Base-by-base conservation (phyloP, 2,329 filamentous ascomycete species). In the Hypoxylon sp. region DNA sequence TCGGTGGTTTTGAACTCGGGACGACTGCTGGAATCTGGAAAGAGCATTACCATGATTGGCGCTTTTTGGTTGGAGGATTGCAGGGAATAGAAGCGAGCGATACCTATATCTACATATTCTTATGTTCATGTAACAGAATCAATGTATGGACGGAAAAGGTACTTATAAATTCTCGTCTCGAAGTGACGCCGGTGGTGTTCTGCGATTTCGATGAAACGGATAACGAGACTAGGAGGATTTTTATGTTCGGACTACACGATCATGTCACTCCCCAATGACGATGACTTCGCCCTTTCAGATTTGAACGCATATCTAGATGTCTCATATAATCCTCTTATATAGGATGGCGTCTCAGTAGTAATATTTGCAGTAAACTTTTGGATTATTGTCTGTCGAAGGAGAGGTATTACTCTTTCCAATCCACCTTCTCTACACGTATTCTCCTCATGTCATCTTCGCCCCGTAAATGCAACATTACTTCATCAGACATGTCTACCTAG, bases 181-280 rank as follows among this genome's bases (percentile, higher is more conserved):
- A 39, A 50, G 23, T 25, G 25, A 32, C 29, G 11, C 21, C n/a
- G 32, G n/a, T 32, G 41, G 46, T 16, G 51, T 34, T 51, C 25
- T 41, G 32, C 19, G 47, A 59, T 51, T 65, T 25, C 45, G 45
- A 43, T 65, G 58, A 61, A 65, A 61, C 58, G 16, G 34, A 12
- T 9, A 25, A 46, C 41, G 58, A 55, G 32, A 58, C 46, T 2
- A 51, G 48, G 25, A 50, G 62, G 56, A 65, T 65, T 53, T 29
- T 9, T 19, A 51, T 46, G 45, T 60, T 39, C 19, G 43, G 41
- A 37, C n/a, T 48, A 21, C 2, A 14, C 7, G 30, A 41, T 19
- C 21, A 14, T 14, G 19, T 16, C 6, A 21, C 12, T 45, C 37
- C 29, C 43, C 14, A 1, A 48, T 46, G 11, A 34, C 29, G 23